Percentiles rank a stretch among this genome's conserved stretches.
Evolutionary conservation across 805 yeast species (phyloP).

Genomic region (Cyberlindnera americana): DNA sequence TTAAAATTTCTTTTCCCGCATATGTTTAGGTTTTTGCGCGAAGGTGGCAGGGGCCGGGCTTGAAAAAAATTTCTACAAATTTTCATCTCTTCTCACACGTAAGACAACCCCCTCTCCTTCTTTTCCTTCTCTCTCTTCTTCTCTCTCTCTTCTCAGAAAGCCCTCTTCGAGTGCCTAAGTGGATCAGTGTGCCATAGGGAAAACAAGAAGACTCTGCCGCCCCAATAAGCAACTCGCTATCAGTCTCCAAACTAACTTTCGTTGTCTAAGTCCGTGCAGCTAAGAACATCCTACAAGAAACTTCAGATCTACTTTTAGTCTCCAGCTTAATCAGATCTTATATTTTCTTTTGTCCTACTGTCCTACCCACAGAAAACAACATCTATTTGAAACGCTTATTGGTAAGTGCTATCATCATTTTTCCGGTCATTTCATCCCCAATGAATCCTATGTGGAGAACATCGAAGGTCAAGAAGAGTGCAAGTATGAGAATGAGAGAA

Average conservation of each 20-base stretch:
- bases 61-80: slow-evolving; percentile 13
- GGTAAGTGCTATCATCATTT: slow-evolving; percentile 7
- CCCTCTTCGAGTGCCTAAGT: slow-evolving; percentile 23
- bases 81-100: slow-evolving; percentile 6
- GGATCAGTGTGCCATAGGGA: slow-evolving; percentile 16
- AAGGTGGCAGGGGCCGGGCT: neutral
- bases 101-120: slow-evolving; percentile 12
- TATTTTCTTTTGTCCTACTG: neutral
- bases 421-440: neutral
- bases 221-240: slow-evolving; percentile 13
- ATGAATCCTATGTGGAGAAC: slow-evolving; percentile 3
- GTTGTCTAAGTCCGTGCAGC: slow-evolving; percentile 2
- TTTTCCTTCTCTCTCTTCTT: slow-evolving; percentile 23
- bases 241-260: slow-evolving; percentile 11
- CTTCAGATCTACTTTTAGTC: slow-evolving; percentile 6
- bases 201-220: slow-evolving; percentile 17
- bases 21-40: slow-evolving; percentile 1
- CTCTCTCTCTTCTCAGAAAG: slow-evolving; percentile 34
- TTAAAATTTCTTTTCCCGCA: slow-evolving; percentile 4
- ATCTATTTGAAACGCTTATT: slow-evolving; percentile 13
- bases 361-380: slow-evolving; percentile 1
- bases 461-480: slow-evolving; percentile 7
- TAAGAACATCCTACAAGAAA: slow-evolving; percentile 1
- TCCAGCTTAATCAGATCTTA: slow-evolving; percentile 8
- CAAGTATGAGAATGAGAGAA: slow-evolving; percentile 17